Evolutionary conservation across 202 grass and related monocot genomes (phyloP).

Genomic region (Bolboschoenoplectus hybrid): DNA sequence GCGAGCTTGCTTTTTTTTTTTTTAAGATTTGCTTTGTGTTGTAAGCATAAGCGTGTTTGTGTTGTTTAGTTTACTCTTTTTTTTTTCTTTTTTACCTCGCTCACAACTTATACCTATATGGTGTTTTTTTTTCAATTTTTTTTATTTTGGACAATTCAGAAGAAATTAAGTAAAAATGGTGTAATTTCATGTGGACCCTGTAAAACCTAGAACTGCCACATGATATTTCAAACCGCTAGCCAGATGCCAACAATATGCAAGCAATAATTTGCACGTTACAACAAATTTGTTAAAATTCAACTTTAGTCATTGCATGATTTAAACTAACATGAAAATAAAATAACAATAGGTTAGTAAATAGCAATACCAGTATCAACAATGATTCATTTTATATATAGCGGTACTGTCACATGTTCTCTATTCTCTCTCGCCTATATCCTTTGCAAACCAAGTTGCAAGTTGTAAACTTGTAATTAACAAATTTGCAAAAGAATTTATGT

Average conservation of each 20-base stretch:
- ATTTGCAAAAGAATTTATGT: no score
- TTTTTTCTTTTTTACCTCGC: background rate
- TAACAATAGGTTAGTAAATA: no score
- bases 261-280: background rate
- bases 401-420: no score
- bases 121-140: background rate
- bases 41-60: background rate
- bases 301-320: background rate
- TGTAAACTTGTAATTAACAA: no score
- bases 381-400: no score
- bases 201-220: background rate
- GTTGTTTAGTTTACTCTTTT: constrained; percentile 1
- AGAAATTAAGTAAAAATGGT: background rate
- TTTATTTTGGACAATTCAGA: background rate
- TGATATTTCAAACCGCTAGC: background rate
- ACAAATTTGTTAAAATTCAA: background rate
- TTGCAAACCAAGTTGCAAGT: no score
- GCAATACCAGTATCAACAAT: no score
- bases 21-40: background rate
- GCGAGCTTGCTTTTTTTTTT: background rate
- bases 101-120: background rate
- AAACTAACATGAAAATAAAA: background rate
- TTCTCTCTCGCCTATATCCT: no score
- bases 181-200: background rate
- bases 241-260: background rate